Percentiles rank a stretch among this genome's conserved stretches.
Conservation (phyloP, 805 yeast genomes). For the Scheffersomyces ergatensis region DNA sequence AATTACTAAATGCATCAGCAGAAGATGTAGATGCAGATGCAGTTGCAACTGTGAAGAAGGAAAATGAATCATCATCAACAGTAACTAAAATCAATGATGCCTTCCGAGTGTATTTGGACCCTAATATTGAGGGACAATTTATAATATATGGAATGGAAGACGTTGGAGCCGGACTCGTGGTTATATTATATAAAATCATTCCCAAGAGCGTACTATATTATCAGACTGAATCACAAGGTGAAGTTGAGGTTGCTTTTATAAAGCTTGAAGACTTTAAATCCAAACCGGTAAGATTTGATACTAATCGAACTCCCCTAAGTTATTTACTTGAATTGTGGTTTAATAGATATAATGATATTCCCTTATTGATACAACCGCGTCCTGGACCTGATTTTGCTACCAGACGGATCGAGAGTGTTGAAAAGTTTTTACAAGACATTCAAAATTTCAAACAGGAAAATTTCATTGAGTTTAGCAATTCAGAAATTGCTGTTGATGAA, state of each 20-base stretch:
- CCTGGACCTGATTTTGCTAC: neutral
- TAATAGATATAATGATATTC: conserved; percentile 13
- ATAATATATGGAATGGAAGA: conserved; percentile 21
- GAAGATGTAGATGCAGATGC: conserved; percentile 11
- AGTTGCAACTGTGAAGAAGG: neutral
- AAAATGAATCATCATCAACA: conserved; percentile 2
- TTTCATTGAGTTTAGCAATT: neutral
- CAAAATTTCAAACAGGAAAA: conserved; percentile 2
- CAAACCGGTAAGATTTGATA: neutral
- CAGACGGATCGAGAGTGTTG: neutral
- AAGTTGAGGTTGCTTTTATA: conserved; percentile 22
- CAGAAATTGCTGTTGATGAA: neutral
- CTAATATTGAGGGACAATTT: conserved; percentile 24
- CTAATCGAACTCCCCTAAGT: conserved; percentile 18
- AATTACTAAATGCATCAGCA: conserved; percentile 14
- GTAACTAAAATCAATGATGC: conserved; percentile 4
- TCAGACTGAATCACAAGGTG: conserved; percentile 21
- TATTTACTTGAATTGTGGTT: conserved; percentile 22
- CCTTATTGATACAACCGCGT: conserved; percentile 14
- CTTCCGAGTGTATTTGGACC: conserved; percentile 15
- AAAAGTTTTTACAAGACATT: conserved; percentile 1
- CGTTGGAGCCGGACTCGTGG: conserved; percentile 15
- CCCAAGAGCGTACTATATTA: conserved; percentile 28
- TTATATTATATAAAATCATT: conserved; percentile 20
- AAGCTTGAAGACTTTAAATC: conserved; percentile 7